These are phyloP conservation scores for Otatea glauca DNA, from an alignment of 176 grass and related monocot species.

Conservation along the genomic window DNA sequence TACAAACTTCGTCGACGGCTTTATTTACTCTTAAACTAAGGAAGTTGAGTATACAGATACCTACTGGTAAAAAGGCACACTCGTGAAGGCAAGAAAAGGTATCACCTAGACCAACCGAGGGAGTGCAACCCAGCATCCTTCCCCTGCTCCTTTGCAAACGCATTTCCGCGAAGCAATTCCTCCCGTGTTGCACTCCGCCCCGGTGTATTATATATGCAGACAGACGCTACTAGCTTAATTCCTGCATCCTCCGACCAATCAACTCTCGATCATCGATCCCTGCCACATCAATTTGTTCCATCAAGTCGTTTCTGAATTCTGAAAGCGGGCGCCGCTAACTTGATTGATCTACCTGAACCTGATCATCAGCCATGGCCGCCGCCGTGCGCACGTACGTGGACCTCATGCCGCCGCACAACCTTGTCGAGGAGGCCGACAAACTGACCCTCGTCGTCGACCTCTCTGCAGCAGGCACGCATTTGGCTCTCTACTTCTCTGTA, in stretches of 20 bases:
- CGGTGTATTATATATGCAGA: neutral
- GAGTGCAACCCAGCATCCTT: neutral
- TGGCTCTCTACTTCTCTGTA: neutral
- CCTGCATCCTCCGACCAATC: neutral
- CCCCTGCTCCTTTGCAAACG: neutral
- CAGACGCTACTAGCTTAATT: neutral
- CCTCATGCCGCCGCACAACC: conserved; percentile 30
- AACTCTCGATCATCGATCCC: too few species aligned
- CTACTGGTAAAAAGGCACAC: neutral
- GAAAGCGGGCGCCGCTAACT: neutral
- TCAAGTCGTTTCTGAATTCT: neutral
- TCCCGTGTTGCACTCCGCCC: conserved; percentile 25
- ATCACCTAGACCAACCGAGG: neutral
- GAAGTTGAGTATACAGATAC: too few species aligned
- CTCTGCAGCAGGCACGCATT: neutral
- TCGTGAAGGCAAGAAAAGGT: conserved; percentile 35
- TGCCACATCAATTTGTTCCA: neutral
- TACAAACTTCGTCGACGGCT: too few species aligned
- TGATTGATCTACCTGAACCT: neutral
- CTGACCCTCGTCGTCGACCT: conserved; percentile 42
- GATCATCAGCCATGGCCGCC: conserved; percentile 28
- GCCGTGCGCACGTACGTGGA: conserved; percentile 8
- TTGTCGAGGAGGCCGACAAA: neutral
- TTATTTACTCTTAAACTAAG: too few species aligned
- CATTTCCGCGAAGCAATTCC: conserved; percentile 37